Evolutionary conservation across 495 filamentous ascomycete species (phyloP), one percentile per base, ranked within the genome.

Genomic region (Letharia columbiana): DNA sequence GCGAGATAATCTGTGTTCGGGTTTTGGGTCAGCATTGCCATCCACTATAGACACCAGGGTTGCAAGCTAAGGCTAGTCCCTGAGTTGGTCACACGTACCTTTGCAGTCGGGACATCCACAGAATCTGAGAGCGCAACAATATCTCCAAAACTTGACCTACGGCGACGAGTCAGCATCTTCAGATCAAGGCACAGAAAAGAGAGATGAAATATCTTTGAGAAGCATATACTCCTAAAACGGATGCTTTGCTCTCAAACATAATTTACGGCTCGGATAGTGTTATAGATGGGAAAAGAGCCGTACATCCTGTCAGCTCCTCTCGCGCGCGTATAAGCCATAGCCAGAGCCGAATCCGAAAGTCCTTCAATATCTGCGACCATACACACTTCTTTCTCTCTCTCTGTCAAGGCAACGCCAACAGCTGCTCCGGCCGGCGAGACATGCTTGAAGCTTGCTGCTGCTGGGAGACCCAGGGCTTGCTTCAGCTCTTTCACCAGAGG

Each of bases 361-460:
- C 87, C 91, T 62, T 87, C 85, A 72, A 98, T 93, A 75, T 97
- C 95, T 67, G 96, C 91, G 40, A 98, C 95, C 85, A 98, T 96
- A 80, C 94, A 98, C 39, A 97, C 93, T 80, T 95, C 92, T 78
- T 89, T 86, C 82, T 98, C 94, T 54, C 33, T 33, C 4, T 91
- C 86, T 66, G 77, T 91, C 70, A 98, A 82, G 45, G 89, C 90
- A 33, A 92, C 83, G 67, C 92, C 94, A 72, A 98, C 91, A 63
- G 94, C 94, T 59, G 94, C 94, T 69, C 94, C 94, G 49, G 94
- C 94, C 11, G 94, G 94, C 7, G 95, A 98, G 49, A 98, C 94
- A 74, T 98, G 95, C 84, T 98, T 98, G 87, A 98, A 98, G 76
- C 90, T 95, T 60, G 94, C 93, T 28, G 94, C 95, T 37, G 94